Base-by-base conservation (phyloP, 225 moss, liverwort and hornwort genomes). In the Antitrichia curtipendula region DNA sequence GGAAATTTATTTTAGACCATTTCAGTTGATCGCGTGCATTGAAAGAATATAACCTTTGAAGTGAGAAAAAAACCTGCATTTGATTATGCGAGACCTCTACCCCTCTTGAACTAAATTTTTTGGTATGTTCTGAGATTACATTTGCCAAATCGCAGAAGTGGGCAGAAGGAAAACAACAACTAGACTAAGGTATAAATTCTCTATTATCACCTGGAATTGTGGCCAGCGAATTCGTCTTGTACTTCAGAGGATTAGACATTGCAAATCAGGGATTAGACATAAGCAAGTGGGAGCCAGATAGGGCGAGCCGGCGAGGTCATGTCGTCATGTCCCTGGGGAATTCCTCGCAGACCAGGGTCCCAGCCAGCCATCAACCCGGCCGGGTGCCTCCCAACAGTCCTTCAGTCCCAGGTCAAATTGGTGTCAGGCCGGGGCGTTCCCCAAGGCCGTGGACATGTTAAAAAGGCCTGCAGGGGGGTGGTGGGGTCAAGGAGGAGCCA, bases 391-490 rank as follows among this genome's bases (percentile, higher is more conserved):
- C 41, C 29, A 47, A 47, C 61, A 58, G 78, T 78, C 50, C 4
- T 15, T 50, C 77, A 25, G 65, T 57, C 54, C 57, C 75, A 69
- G 90, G 92, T 92, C 92, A 92, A 92, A 87, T 64, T 12, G 87
- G 47, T 92, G 92, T 91, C 92, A 92, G 90, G 74, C 10, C 13
- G 16, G 36, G 65, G 58, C 7, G 25, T 31, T 23, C 22, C 57
- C 69, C 64, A 64, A 89, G 89, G 61, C 83, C 80, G 85, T 86
- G 89, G 85, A 87, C 89, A 91, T 72, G 77, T 75, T 86, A 65
- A 87, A 68, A 82, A 87, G 62, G 84, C 79, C 47, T 79, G 86
- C 66, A 75, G 34, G 65, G 65, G 47, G 41, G 76, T 53, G 88
- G 89, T 88, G 91, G 88, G 92, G 87, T 79, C 87, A 52, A 49